A percentile compares a stretch with the other conserved stretches of the same genome.
Conservation (phyloP, 2,329 filamentous ascomycete genomes). For the Aspergillus glaucus region DNA sequence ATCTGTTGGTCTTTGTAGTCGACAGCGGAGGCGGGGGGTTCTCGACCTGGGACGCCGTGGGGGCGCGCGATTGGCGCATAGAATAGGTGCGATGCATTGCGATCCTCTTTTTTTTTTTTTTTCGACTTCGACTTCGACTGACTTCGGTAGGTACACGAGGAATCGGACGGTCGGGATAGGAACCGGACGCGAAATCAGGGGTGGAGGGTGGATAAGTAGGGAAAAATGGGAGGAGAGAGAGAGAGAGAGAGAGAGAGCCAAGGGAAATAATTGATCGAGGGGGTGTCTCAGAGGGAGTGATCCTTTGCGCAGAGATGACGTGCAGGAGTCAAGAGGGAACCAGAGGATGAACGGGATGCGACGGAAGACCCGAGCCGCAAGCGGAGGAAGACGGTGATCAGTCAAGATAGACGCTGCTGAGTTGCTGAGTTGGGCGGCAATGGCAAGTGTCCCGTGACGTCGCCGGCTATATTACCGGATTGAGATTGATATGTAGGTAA, state of each 20-base stretch:
- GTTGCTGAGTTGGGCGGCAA: too few species aligned
- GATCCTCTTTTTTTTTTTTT: constrained; percentile 6
- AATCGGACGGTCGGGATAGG: background rate
- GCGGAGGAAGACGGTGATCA: constrained; percentile 7
- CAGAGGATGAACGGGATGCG: constrained; percentile 16
- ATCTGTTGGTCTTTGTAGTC: constrained; percentile 79
- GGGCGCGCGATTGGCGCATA: constrained; percentile 94
- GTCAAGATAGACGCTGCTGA: too few species aligned
- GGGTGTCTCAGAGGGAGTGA: background rate
- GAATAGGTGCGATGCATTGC: constrained; percentile 97
- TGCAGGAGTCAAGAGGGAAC: constrained; percentile 12
- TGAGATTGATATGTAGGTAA: constrained; percentile 1
- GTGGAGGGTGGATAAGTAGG: constrained; percentile 2
- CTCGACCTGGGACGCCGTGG: constrained; percentile 84
- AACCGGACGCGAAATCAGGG: constrained; percentile 1
- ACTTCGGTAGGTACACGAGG: background rate
- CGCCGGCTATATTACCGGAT: constrained; percentile 12
- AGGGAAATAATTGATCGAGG: constrained; percentile 1
- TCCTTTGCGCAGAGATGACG: constrained; percentile 31
- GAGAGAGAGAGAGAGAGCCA: background rate
- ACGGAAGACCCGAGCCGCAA: constrained; percentile 21
- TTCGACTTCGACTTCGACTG: background rate
- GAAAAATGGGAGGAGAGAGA: constrained; percentile 1
- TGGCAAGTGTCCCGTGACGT: constrained; percentile 15
- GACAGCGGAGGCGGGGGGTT: constrained; percentile 90